A percentile compares a stretch with the other conserved stretches of the same genome.
These are phyloP conservation scores for Arthonia radiata DNA, from an alignment of 495 filamentous ascomycete genomes.

Conservation along the genomic window DNA sequence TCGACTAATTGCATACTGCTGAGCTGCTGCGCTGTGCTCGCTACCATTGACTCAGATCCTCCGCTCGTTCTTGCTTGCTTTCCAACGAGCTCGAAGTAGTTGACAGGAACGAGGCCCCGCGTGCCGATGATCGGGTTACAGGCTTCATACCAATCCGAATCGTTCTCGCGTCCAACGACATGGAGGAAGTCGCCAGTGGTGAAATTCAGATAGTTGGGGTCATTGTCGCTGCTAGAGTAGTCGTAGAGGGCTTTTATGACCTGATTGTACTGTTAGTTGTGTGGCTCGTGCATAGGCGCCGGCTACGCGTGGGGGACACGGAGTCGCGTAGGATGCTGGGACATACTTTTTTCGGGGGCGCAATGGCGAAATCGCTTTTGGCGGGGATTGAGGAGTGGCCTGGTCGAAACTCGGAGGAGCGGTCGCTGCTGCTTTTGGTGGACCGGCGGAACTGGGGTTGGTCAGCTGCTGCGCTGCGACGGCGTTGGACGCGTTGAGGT, in stretches of 20 bases:
- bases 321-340: constrained; percentile 1
- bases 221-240: constrained; percentile 30
- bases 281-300: background rate
- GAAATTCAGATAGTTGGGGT: constrained; percentile 61
- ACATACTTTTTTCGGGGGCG: constrained; percentile 86
- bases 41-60: too few species aligned
- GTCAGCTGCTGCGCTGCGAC: too few species aligned
- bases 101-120: constrained; percentile 75
- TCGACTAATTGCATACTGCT: too few species aligned
- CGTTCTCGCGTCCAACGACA: constrained; percentile 89
- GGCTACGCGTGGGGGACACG: constrained; percentile 1
- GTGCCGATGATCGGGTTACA: constrained; percentile 83
- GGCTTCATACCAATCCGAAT: constrained; percentile 91
- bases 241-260: constrained; percentile 94
- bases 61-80: constrained; percentile 75
- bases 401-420: constrained; percentile 21
- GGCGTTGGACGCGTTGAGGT: too few species aligned
- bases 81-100: constrained; percentile 75
- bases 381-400: constrained; percentile 72
- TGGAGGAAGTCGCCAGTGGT: constrained; percentile 93
- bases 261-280: constrained; percentile 19
- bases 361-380: constrained; percentile 83
- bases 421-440: constrained; percentile 26
- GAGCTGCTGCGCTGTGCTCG: too few species aligned
- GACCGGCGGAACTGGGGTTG: constrained; percentile 63